phyloP scores from a whole-genome alignment of 441 rosid genomes.

The Brassica hybrid region DNA sequence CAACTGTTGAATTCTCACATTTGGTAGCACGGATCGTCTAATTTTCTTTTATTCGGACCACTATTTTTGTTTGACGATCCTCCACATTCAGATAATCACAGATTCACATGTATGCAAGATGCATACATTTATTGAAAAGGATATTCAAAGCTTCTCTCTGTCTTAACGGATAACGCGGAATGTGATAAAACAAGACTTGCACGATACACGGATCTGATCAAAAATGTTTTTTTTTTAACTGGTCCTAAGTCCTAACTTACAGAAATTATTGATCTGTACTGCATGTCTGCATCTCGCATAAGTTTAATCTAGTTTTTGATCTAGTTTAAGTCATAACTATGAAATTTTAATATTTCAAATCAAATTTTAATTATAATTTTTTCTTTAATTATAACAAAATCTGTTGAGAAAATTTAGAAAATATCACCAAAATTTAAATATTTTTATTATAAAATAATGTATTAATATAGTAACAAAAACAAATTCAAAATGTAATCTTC shows the following conservation, averaged over 20 bases:
- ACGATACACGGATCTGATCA: background rate
- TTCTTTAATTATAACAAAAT: too few relatives aligned
- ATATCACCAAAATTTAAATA: too few relatives aligned
- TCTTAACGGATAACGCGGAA: conserved; percentile 4
- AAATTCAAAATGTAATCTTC: too few relatives aligned
- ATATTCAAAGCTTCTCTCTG: background rate
- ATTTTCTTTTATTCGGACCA: background rate
- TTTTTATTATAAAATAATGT: too few relatives aligned
- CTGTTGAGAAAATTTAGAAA: too few relatives aligned
- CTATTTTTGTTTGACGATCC: background rate
- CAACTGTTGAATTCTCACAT: too few relatives aligned
- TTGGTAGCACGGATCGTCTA: background rate
- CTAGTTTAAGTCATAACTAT: too few relatives aligned
- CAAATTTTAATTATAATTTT: too few relatives aligned
- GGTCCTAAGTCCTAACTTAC: too few relatives aligned
- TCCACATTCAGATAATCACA: background rate
- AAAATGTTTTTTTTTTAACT: background rate
- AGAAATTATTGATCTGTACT: too few relatives aligned
- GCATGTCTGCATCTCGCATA: background rate
- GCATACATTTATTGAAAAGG: background rate
- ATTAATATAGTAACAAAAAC: too few relatives aligned
- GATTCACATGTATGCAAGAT: background rate
- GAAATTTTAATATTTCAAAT: too few relatives aligned
- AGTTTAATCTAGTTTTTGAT: background rate
- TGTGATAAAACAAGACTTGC: conserved; percentile 8